Evolutionary conservation across 352 stramenopile genomes (phyloP), one percentile per base, ranked within the genome.

Genomic region (Phytophthora agathidicida): DNA sequence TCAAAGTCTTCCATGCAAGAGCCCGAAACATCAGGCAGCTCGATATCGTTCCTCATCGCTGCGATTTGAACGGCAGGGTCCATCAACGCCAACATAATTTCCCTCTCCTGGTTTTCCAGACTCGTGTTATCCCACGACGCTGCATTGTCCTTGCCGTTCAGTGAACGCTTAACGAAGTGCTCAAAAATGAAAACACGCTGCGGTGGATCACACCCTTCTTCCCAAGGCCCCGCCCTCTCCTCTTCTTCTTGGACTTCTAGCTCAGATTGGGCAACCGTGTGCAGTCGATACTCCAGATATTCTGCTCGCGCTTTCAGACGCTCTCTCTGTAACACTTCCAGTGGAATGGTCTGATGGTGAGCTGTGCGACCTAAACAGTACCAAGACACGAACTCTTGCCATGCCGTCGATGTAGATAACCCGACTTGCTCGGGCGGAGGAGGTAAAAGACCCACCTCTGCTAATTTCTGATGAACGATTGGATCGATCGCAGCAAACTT

Each of bases 41-140:
- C 78, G 30, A 92, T 65, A 7, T 84, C 71, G 20, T 77, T 64
- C 16, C 39, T 71, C 46, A 89, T 80, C 2, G 83, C 83, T 43
- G 76, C 78, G 10, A 89, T 51, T 44, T 92, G 80, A 47, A 90
- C 67, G 26, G 51, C 54, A 10, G 83, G 76, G 38, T 89, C 78
- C 43, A 79, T 57, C 22, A 92, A 43, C 3, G 78, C 83, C 8
- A 90, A 23, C 23, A 60, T 63, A 14, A 92, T 46, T 35, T 92
- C 83, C 27, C 71, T 77, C 17, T 75, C 53, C n/a, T 65, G 65
- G 27, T 65, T 81, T 16, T 64, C 61, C 5, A 53, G 26, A 41
- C 65, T 86, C 19, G 64, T 53, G 16, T 71, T 61, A 16, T 72
- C 60, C 80, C 82, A 92, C 2, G 70, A 68, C 17, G 64, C 73